A percentile compares a stretch with the other conserved stretches of the same genome.
Conservation (phyloP, 306 rosid species). For the Styphnolobium japonicum region DNA sequence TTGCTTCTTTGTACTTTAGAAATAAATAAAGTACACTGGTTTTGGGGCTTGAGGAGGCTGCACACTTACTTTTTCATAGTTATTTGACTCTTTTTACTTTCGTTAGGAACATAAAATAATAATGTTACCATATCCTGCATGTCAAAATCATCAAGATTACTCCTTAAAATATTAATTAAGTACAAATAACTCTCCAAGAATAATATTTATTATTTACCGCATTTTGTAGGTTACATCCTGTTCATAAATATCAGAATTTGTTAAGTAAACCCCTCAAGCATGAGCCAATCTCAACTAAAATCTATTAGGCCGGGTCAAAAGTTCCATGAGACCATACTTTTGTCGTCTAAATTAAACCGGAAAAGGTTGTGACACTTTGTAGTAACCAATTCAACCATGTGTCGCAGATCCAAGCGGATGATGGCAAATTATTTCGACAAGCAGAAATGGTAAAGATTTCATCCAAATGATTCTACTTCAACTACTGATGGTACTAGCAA, state of each 20-base stretch:
- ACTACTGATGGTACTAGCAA: not conserved
- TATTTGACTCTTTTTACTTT: not conserved
- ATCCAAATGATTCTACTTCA: not conserved
- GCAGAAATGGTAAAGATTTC: not conserved
- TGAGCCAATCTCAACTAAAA: not conserved
- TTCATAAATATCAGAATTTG: not conserved
- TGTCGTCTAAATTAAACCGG: not conserved
- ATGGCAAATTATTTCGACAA: not conserved
- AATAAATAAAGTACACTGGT: slow-evolving; percentile 14
- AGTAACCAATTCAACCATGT: not conserved
- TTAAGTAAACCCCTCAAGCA: not conserved
- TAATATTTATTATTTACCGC: not conserved
- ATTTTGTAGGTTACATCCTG: not conserved
- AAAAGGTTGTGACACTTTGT: not conserved
- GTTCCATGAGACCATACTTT: not conserved
- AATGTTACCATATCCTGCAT: not conserved
- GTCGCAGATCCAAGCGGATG: not conserved
- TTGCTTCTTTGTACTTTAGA: slow-evolving; percentile 24
- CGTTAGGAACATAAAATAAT: not conserved
- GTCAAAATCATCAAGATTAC: not conserved
- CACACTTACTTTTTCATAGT: not conserved
- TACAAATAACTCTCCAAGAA: not conserved
- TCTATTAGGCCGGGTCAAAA: not conserved
- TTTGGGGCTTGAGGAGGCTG: not conserved
- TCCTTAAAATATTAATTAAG: not conserved